Conservation (phyloP, 768 basidiomycete species). For the Auricularia sp. region DNA sequence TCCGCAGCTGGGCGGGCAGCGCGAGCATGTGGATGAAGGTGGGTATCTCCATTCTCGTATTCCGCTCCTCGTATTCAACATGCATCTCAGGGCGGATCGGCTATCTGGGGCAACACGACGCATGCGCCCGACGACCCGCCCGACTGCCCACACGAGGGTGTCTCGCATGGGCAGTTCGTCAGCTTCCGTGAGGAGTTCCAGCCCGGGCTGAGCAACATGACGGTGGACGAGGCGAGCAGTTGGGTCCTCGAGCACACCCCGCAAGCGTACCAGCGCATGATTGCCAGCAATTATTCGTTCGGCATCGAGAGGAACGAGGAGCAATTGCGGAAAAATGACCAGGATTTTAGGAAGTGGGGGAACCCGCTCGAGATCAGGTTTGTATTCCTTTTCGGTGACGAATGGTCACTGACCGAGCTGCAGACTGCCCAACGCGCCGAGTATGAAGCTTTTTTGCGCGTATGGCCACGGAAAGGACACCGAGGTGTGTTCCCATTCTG, state of each 20-base stretch:
- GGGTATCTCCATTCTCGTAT: constrained; percentile 6
- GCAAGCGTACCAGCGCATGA: constrained; percentile 58
- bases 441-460: constrained; percentile 84
- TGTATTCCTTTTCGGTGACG: constrained; percentile 1
- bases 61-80: not conserved
- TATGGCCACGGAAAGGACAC: constrained; percentile 97
- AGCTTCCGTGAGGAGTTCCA: constrained; percentile 48
- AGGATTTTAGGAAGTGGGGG: constrained; percentile 79
- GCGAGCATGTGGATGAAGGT: constrained; percentile 93
- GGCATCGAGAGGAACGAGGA: constrained; percentile 74
- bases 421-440: constrained; percentile 81
- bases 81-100: constrained; percentile 56
- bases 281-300: constrained; percentile 75
- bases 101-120: constrained; percentile 69
- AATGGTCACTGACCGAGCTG: not conserved
- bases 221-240: constrained; percentile 56
- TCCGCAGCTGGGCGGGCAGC: constrained; percentile 91
- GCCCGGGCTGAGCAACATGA: constrained; percentile 49
- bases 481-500: constrained; percentile 39
- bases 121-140: constrained; percentile 72
- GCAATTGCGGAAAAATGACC: constrained; percentile 52
- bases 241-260: constrained; percentile 85
- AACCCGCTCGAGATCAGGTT: constrained; percentile 81
- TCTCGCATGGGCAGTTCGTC: constrained; percentile 72
- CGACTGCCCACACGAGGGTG: constrained; percentile 30